Evolutionary conservation across 208 protist genomes (phyloP), one percentile per base, ranked within the genome.

Genomic region (Acanthamoeba castellanii): DNA sequence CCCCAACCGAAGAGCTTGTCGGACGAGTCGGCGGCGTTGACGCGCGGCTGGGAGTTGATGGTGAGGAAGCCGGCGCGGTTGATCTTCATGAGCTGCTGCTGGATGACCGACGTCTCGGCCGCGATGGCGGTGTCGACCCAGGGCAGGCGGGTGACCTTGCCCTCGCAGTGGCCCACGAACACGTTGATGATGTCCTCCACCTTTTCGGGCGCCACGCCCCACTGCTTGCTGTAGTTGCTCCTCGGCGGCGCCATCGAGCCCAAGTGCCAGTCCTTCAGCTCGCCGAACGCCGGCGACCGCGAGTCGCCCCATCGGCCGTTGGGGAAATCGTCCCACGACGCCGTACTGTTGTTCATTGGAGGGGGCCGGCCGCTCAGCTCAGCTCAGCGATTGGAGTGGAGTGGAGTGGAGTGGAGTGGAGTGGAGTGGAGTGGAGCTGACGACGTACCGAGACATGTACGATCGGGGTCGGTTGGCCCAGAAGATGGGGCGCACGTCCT

Each of bases 11-110:
- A 93, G 2, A 96, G 85, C 61, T 94, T 95, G 96, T 99, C 95
- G 32, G 93, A 95, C 30, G 98, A 99, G 57, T 96, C 93, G 18
- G 92, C 97, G 18, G 97, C 98, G 94, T 99, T 99, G 45, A 99
- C 96, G 13, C 85, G 92, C 16, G 98, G 98, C 97, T 99, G 99
- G 25, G 95, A 97, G 96, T 99, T 99, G 72, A 99, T 99, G 27
- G 98, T 99, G 64, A 99, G 98, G 66, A 99, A 97, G 22, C 98
- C 98, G 64, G 97, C 87, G 30, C 95, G 93, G 92, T 99, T 99
- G 4, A 99, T 89, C 11, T 97, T 95, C 42, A 98, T 72, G 14
- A 99, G 81, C 50, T 96, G 16, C n/a, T 97, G 95, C 45, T 96
- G 92, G 55, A 99, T 97, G 57, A 94, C 59, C 42, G 92, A 95